Evolutionary conservation across 169 alveolate species (phyloP), one percentile per base, ranked within the genome.

Genomic region (Cryptosporidium tyzzeri): DNA sequence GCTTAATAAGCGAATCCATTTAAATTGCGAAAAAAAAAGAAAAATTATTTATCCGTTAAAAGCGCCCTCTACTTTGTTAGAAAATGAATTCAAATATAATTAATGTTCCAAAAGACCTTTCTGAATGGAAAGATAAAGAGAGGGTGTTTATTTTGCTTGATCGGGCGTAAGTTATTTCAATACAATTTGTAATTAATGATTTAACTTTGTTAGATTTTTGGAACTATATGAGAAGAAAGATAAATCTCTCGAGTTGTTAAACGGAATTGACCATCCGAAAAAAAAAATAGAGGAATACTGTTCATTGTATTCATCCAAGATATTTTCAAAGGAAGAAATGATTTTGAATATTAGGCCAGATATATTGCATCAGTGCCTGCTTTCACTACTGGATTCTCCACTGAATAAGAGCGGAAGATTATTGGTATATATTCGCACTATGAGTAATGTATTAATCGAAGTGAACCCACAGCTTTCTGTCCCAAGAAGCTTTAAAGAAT

Each of bases 401-500:
- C 86, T 96, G 53, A 93, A 91, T 70, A 93, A 94, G 93, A 86
- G 91, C 29, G 96, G 96, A 10, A 80, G 85, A 69, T 85, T 96
- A 41, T 93, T 93, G 84, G 95, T 96, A 2, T 93, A 92, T 70
- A 91, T 96, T 29, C 85, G 96, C 67, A 96, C 98, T 6, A 93
- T 92, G 70, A 95, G 94, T 73, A 95, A 95, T 86, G 92, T 92
- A 44, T 84, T 96, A 62, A 93, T 96, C 45, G 96, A 94, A 71
- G 94, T 96, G n/a, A 93, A 95, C n/a, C 96, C 98, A 2, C 93
- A 95, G 73, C 92, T 95, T 61, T 92, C 94, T 85, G 96, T 96
- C 0, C 98, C 98, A 12, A 94, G 94, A 91, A 93, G 96, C 48
- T 91, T 92, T 23, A 92, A 94, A 62, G 95, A 94, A 75, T 96